Conservation (phyloP, 441 rosid species). For the Omphalea diandra region DNA sequence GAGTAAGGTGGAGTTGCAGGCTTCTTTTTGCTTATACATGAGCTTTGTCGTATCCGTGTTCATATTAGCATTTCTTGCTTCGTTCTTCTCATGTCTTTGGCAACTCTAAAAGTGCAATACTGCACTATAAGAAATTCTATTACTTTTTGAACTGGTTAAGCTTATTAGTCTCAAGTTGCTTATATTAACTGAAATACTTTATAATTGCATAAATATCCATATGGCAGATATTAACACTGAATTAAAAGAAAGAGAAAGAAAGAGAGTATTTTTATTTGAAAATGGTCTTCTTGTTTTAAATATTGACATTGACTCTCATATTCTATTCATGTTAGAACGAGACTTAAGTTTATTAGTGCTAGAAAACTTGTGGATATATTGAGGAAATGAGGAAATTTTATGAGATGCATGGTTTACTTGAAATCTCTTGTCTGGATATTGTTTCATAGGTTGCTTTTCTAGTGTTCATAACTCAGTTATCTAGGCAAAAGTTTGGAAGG, state of each 20-base stretch:
- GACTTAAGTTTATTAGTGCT: not conserved
- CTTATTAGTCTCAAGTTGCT: not conserved
- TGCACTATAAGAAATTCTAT: not conserved
- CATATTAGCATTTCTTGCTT: constrained; percentile 7
- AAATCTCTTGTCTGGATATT: not conserved
- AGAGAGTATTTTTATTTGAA: not conserved
- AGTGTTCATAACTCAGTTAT: not conserved
- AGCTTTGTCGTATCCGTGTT: not conserved
- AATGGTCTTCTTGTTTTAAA: not conserved
- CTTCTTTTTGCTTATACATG: not conserved
- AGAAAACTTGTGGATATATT: not conserved
- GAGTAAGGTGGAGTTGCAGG: not conserved
- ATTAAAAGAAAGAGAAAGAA: not conserved
- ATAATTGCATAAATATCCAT: not conserved
- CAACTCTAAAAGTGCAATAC: constrained; percentile 6
- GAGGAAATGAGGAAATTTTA: not conserved
- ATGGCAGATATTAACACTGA: not conserved
- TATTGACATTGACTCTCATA: not conserved
- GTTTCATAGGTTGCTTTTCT: not conserved
- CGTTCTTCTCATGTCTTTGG: not conserved
- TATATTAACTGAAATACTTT: not conserved
- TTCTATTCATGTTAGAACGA: not conserved
- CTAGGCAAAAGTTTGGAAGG: not conserved
- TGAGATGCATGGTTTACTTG: not conserved
- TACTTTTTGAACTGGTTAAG: constrained; percentile 1